Evolutionary conservation across 176 grass and related monocot genomes (phyloP).

Genomic region (Guadua angustifolia): DNA sequence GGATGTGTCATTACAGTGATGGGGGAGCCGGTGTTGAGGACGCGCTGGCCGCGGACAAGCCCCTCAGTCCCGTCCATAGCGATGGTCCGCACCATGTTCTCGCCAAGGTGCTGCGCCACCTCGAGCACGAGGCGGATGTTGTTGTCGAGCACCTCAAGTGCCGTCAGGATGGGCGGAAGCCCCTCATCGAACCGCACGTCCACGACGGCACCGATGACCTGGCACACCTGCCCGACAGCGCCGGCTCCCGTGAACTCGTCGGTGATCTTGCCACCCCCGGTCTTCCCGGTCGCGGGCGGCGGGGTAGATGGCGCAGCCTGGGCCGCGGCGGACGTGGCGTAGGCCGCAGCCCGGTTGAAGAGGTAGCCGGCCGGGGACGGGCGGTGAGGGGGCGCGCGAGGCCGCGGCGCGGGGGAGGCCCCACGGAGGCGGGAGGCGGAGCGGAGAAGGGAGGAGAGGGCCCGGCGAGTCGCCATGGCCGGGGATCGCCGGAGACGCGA

Average conservation of each 20-base stretch:
- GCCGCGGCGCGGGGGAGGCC: constrained; percentile 55
- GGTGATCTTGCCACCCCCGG: constrained; percentile 74
- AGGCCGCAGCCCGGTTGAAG: constrained; percentile 67
- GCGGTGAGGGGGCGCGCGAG: constrained; percentile 53
- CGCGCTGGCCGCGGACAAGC: constrained; percentile 89
- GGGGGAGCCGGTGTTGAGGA: constrained; percentile 95
- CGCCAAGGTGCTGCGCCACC: constrained; percentile 93
- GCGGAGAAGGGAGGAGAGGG: constrained; percentile 74
- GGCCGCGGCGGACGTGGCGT: constrained; percentile 60
- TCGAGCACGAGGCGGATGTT: constrained; percentile 93
- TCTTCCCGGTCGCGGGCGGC: constrained; percentile 37
- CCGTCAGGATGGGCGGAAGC: constrained; percentile 91
- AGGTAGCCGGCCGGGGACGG: constrained; percentile 72
- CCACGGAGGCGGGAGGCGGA: constrained; percentile 54
- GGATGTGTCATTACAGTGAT: constrained; percentile 71
- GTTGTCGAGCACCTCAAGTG: constrained; percentile 97
- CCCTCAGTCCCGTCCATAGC: constrained; percentile 99
- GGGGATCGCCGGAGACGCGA: constrained; percentile 50
- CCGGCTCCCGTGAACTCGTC: constrained; percentile 97
- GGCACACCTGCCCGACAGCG: constrained; percentile 86
- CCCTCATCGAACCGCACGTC: constrained; percentile 91
- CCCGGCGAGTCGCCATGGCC: constrained; percentile 88
- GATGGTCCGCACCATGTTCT: constrained; percentile 95
- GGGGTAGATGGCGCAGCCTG: constrained; percentile 26
- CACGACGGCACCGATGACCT: constrained; percentile 97